These are phyloP conservation scores for Zymoseptoria pseudotritici DNA, from an alignment of 2,329 filamentous ascomycete species.

Conservation along the genomic window DNA sequence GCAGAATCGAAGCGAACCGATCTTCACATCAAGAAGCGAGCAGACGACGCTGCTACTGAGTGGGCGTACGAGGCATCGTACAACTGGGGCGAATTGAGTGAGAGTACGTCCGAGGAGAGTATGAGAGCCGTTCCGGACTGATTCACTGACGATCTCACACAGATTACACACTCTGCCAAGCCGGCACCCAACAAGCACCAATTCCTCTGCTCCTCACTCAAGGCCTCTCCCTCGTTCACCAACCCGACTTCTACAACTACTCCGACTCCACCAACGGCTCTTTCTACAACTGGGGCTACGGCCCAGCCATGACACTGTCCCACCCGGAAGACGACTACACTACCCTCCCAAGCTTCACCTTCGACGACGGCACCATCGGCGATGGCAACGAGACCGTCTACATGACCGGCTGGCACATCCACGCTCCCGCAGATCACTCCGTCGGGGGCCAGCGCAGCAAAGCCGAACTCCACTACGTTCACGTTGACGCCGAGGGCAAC, in stretches of 20 bases:
- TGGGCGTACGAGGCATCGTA: constrained; percentile 17
- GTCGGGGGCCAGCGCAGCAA: constrained; percentile 37
- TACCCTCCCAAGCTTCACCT: constrained; percentile 36
- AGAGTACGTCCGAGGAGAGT: constrained; percentile 3
- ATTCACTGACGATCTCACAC: constrained; percentile 15
- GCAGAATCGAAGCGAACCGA: background rate
- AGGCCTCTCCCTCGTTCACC: constrained; percentile 36
- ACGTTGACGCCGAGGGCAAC: constrained; percentile 36
- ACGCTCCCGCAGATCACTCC: constrained; percentile 45
- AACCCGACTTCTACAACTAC: constrained; percentile 37
- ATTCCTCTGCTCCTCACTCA: constrained; percentile 38
- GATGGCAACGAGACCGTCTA: constrained; percentile 34
- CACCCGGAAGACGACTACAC: constrained; percentile 33
- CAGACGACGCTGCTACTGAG: background rate
- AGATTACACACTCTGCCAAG: constrained; percentile 43
- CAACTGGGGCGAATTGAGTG: constrained; percentile 16
- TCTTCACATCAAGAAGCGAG: background rate
- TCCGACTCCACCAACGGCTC: constrained; percentile 30
- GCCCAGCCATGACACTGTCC: constrained; percentile 38
- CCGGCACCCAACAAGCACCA: constrained; percentile 45
- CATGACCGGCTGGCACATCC: constrained; percentile 46
- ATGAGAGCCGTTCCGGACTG: background rate
- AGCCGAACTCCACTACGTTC: constrained; percentile 45
- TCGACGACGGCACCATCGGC: constrained; percentile 37
- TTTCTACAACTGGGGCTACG: constrained; percentile 46